Evolutionary conservation across 2,329 filamentous ascomycete genomes (phyloP).

Genomic region (Hypomyces rosellus): DNA sequence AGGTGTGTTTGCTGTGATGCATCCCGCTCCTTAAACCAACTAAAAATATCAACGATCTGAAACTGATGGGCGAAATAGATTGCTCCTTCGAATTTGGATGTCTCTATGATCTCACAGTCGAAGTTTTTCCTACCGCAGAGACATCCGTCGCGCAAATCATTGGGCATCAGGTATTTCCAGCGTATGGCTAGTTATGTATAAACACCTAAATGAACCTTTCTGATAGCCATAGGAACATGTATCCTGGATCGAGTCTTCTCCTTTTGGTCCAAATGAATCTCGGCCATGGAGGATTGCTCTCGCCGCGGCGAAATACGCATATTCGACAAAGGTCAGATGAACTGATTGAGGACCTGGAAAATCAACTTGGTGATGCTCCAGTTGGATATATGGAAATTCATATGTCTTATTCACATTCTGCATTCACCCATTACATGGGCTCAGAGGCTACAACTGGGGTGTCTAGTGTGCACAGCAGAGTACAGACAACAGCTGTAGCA

Average conservation of each 20-base stretch:
- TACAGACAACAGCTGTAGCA: constrained; percentile 48
- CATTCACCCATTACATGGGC: constrained; percentile 36
- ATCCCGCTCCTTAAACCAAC: background rate
- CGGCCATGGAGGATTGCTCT: constrained; percentile 12
- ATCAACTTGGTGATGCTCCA: constrained; percentile 43
- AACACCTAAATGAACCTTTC: constrained; percentile 5
- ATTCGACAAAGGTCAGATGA: constrained; percentile 42
- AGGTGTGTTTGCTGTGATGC: background rate
- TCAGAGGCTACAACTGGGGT: constrained; percentile 25
- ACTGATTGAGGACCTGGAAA: constrained; percentile 53
- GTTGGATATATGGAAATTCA: constrained; percentile 46
- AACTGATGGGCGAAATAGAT: constrained; percentile 20
- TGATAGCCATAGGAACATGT: constrained; percentile 31
- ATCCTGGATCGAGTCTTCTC: constrained; percentile 38
- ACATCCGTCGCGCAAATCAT: constrained; percentile 41
- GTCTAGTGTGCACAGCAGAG: constrained; percentile 37
- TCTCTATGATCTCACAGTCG: constrained; percentile 42
- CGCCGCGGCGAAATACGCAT: constrained; percentile 16
- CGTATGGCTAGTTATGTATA: constrained; percentile 25
- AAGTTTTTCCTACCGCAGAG: constrained; percentile 36
- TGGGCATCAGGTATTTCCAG: constrained; percentile 36
- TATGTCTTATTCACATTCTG: constrained; percentile 51
- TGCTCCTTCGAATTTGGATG: constrained; percentile 37
- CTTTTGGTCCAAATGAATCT: constrained; percentile 43
- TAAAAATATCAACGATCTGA: background rate